These are phyloP conservation scores for Smittium mucronatum DNA, from an alignment of 371 early-diverging fungal species.

Conservation along the genomic window DNA sequence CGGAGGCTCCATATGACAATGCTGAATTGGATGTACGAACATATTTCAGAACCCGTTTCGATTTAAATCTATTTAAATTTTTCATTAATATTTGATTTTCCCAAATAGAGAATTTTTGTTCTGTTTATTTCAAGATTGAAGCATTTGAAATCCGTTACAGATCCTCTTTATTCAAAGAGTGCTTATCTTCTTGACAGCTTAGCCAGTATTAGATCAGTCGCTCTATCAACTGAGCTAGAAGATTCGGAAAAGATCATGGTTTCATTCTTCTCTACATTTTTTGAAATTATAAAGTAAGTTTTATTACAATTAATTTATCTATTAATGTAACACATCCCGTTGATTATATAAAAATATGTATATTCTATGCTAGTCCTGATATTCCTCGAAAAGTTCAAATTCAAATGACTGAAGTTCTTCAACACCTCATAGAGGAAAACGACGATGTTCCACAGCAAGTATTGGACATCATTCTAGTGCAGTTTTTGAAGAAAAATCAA, in stretches of 20 bases:
- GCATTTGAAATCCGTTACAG: slow-evolving; percentile 39
- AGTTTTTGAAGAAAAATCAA: slow-evolving; percentile 58
- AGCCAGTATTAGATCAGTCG: slow-evolving; percentile 66
- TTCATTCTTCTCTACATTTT: slow-evolving; percentile 46
- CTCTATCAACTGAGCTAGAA: slow-evolving; percentile 55
- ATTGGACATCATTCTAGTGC: slow-evolving; percentile 61
- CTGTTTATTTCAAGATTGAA: slow-evolving; percentile 63
- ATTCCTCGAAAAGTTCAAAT: slow-evolving; percentile 60
- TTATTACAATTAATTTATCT: slow-evolving; percentile 1
- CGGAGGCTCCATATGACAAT: slow-evolving; percentile 73
- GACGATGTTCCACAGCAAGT: slow-evolving; percentile 53
- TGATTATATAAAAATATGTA: neutral
- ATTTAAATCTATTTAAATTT: neutral
- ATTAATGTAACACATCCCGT: neutral
- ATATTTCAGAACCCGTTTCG: no score
- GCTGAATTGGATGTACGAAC: slow-evolving; percentile 49
- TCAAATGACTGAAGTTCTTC: slow-evolving; percentile 68
- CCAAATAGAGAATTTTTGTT: slow-evolving; percentile 49
- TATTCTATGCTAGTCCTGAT: slow-evolving; percentile 35
- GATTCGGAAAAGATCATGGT: slow-evolving; percentile 52
- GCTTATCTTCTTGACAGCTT: slow-evolving; percentile 78
- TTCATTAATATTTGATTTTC: slow-evolving; percentile 1
- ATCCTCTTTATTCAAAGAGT: slow-evolving; percentile 51
- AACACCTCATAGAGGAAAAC: slow-evolving; percentile 68
- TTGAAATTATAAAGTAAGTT: slow-evolving; percentile 41